These are phyloP conservation scores for Debaryomyces hansenii DNA, from an alignment of 805 yeast species.

Conservation along the genomic window DNA sequence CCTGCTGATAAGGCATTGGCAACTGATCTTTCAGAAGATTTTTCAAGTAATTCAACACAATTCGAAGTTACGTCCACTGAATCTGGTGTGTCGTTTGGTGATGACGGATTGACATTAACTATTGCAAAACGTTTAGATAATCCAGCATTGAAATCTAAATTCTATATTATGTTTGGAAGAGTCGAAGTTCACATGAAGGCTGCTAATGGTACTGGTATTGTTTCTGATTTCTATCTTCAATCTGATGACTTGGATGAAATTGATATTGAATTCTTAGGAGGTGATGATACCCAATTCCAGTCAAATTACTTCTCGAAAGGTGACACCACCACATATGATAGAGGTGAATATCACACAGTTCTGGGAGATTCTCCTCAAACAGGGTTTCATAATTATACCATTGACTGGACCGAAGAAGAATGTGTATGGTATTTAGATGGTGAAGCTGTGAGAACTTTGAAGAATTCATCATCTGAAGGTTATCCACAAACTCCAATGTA, in stretches of 20 bases:
- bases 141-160: slow-evolving; percentile 71
- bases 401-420: slow-evolving; percentile 74
- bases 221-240: slow-evolving; percentile 77
- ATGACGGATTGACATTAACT: slow-evolving; percentile 60
- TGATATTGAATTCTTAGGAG: slow-evolving; percentile 83
- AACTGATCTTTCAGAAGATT: slow-evolving; percentile 51
- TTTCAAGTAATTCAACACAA: slow-evolving; percentile 45
- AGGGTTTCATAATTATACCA: slow-evolving; percentile 69
- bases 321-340: slow-evolving; percentile 67
- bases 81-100: slow-evolving; percentile 29
- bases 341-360: slow-evolving; percentile 71
- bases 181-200: slow-evolving; percentile 68
- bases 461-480: slow-evolving; percentile 53
- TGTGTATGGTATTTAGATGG: slow-evolving; percentile 76
- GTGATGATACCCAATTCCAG: slow-evolving; percentile 72
- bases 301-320: slow-evolving; percentile 82
- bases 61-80: slow-evolving; percentile 45
- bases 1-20: slow-evolving; percentile 60
- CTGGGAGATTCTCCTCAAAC: slow-evolving; percentile 48
- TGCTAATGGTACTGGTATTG: slow-evolving; percentile 74
- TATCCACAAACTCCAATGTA: slow-evolving; percentile 89
- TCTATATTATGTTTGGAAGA: slow-evolving; percentile 84
- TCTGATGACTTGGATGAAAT: slow-evolving; percentile 84
- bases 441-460: slow-evolving; percentile 59
- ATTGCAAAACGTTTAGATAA: slow-evolving; percentile 64